Conservation (phyloP, 257 asterid genomes). For the Solanum infundibuliforme region DNA sequence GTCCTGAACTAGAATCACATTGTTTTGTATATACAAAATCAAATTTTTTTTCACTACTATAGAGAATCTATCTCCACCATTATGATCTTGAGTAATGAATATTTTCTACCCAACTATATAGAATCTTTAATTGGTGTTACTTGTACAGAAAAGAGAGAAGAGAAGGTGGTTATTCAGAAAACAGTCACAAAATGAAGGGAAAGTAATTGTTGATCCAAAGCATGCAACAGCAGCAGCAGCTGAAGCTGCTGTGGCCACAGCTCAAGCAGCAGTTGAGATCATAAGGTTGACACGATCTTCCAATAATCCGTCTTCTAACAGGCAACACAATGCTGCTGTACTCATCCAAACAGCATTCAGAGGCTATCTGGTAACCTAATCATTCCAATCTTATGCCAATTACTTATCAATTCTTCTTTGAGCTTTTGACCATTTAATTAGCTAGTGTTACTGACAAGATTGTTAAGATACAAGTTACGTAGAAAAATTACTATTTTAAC, state of each 20-base stretch:
- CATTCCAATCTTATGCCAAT: neutral
- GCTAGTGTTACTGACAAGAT: neutral
- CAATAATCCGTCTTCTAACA: conserved; percentile 12
- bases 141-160: conserved; percentile 55
- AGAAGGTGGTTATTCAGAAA: conserved; percentile 80
- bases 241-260: conserved; percentile 30
- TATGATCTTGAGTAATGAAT: neutral
- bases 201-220: conserved; percentile 33
- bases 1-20: neutral
- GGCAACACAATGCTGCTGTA: conserved; percentile 49
- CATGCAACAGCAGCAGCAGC: conserved; percentile 71
- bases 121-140: neutral
- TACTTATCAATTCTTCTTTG: neutral
- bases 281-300: conserved; percentile 44
- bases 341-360: conserved; percentile 77
- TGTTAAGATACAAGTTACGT: neutral
- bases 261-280: conserved; percentile 71
- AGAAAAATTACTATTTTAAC: neutral
- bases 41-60: neutral
- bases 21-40: too few species aligned
- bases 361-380: conserved; percentile 46
- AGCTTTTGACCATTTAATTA: neutral
- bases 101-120: neutral
- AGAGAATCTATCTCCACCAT: neutral
- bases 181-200: conserved; percentile 20